A percentile compares a stretch with the other conserved stretches of the same genome.
Evolutionary conservation across 495 filamentous ascomycete species (phyloP).

Genomic region (Hypoxylon cercidicola): DNA sequence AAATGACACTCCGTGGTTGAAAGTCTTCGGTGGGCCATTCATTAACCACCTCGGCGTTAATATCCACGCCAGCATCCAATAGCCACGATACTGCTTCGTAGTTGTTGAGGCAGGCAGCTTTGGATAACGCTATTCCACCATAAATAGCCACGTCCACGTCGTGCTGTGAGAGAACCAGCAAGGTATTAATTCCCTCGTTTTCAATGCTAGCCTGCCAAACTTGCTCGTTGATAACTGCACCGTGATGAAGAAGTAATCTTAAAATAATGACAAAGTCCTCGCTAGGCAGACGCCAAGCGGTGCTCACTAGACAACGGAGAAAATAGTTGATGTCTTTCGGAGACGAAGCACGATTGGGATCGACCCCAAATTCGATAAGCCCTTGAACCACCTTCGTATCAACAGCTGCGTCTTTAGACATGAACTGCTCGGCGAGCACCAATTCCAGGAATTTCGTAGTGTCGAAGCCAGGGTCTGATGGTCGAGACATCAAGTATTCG

Average conservation of each 20-base stretch:
- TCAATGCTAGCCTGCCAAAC: slow-evolving; percentile 13
- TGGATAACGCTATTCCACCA: slow-evolving; percentile 21
- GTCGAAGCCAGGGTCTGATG: not conserved
- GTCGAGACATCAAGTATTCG: slow-evolving; percentile 23
- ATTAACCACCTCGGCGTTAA: slow-evolving; percentile 23
- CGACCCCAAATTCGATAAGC: slow-evolving; percentile 29
- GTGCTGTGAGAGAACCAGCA: slow-evolving; percentile 3
- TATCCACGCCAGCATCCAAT: slow-evolving; percentile 28
- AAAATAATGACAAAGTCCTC: not conserved
- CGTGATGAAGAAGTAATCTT: slow-evolving; percentile 4
- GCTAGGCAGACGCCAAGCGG: not conserved
- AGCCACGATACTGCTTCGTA: slow-evolving; percentile 32
- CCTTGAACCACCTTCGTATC: slow-evolving; percentile 16
- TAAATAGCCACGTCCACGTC: slow-evolving; percentile 7
- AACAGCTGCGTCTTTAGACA: not conserved
- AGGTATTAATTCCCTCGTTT: not conserved
- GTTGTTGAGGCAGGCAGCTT: slow-evolving; percentile 26
- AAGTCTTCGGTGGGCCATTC: not conserved
- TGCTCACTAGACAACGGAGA: slow-evolving; percentile 3
- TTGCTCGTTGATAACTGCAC: slow-evolving; percentile 3
- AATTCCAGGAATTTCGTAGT: slow-evolving; percentile 25
- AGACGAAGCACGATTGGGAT: slow-evolving; percentile 17
- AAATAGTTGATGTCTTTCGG: slow-evolving; percentile 2
- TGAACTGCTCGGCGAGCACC: slow-evolving; percentile 32
- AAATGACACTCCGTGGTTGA: slow-evolving; percentile 9